Percentiles rank a stretch among this genome's conserved stretches.
Evolutionary conservation across 495 filamentous ascomycete genomes (phyloP).

Genomic region (Talaromyces ruber): DNA sequence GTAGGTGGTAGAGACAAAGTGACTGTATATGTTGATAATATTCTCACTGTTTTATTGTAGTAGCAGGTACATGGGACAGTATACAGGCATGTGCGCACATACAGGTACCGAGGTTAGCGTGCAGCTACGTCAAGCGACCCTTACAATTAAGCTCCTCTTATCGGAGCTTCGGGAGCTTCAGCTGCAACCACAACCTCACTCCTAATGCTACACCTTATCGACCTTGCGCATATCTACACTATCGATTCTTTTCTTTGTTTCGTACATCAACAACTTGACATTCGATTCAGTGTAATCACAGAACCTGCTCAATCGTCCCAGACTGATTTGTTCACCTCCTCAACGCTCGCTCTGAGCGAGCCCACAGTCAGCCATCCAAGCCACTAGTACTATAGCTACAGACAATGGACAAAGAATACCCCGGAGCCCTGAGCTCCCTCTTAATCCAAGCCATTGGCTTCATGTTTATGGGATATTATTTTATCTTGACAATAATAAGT

Average conservation of each 20-base stretch:
- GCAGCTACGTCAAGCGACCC: background rate
- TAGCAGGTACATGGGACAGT: background rate
- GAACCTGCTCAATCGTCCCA: background rate
- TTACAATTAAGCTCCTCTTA: background rate
- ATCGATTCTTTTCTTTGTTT: background rate
- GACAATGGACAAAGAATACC: constrained; percentile 19
- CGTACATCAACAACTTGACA: background rate
- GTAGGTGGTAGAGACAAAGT: background rate
- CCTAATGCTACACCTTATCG: too few relatives aligned
- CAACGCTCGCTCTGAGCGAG: background rate
- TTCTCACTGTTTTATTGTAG: background rate
- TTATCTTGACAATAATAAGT: constrained; percentile 10
- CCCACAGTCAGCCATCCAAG: background rate
- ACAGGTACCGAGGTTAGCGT: background rate
- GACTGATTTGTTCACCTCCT: background rate
- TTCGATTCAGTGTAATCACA: background rate
- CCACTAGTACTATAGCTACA: background rate
- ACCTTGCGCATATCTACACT: too few relatives aligned
- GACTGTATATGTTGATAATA: background rate
- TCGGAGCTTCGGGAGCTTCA: background rate
- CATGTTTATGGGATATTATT: constrained; percentile 22
- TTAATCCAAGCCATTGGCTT: constrained; percentile 27
- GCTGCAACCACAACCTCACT: background rate
- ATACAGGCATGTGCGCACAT: background rate
- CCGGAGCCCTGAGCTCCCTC: constrained; percentile 10